Percentiles rank a stretch among this genome's conserved stretches.
Evolutionary conservation across 1,139 yeast species (phyloP).

Genomic region (Taphrina wiesneri): DNA sequence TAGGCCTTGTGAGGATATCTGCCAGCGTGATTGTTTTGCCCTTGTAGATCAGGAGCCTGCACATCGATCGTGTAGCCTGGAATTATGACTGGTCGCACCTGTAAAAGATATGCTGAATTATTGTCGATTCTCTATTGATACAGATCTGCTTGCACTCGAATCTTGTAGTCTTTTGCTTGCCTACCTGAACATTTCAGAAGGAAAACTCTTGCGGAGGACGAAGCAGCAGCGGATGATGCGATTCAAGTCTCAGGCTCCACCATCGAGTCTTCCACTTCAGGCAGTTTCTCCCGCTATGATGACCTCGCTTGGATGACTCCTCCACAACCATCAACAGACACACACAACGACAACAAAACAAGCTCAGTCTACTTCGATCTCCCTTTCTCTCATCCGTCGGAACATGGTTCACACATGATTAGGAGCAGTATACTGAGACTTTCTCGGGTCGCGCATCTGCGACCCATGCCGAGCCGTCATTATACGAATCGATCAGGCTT

Average conservation of each 20-base stretch:
- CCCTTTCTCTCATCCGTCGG: not conserved
- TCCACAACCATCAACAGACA: not conserved
- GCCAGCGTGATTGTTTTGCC: slow-evolving; percentile 30
- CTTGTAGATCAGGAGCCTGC: slow-evolving; percentile 33
- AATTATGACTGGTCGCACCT: not conserved
- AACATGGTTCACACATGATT: not conserved
- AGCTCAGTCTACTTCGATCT: not conserved
- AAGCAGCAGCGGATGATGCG: not conserved
- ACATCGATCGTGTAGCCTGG: slow-evolving; percentile 9
- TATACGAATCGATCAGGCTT: slow-evolving; percentile 11
- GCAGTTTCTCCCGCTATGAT: not conserved
- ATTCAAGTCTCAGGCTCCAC: not conserved
- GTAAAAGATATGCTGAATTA: too few relatives aligned
- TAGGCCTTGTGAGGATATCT: slow-evolving; percentile 28
- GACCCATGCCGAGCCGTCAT: slow-evolving; percentile 8
- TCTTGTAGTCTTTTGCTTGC: too few relatives aligned
- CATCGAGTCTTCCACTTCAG: not conserved
- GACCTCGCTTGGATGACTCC: not conserved
- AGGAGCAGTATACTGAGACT: not conserved
- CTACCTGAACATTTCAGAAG: too few relatives aligned
- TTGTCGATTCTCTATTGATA: too few relatives aligned
- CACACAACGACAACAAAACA: not conserved
- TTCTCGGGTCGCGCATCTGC: slow-evolving; percentile 15
- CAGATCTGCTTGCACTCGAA: too few relatives aligned
- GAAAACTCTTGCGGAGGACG: too few relatives aligned